phyloP scores from a whole-genome alignment of 352 stramenopile genomes.

The Phytophthora sp. region DNA sequence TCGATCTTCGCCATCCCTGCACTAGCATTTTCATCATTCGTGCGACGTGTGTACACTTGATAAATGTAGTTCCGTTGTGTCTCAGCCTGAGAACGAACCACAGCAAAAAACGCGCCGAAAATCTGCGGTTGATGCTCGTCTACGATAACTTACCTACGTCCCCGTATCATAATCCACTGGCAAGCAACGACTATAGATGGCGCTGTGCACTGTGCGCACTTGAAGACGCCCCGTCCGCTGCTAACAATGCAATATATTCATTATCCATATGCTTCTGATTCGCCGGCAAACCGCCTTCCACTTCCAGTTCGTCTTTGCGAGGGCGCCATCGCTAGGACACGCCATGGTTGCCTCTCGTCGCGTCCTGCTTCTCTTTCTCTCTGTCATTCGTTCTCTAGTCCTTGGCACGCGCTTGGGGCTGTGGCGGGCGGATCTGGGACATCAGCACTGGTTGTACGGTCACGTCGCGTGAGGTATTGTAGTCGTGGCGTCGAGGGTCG shows the following conservation, averaged over 20 bases:
- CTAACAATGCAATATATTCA: conserved; percentile 24
- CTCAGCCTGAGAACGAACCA: conserved; percentile 20
- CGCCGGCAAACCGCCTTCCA: background rate
- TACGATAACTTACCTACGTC: conserved; percentile 14
- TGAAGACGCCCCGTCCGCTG: background rate
- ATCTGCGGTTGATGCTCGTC: conserved; percentile 14
- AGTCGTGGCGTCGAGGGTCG: conserved; percentile 30
- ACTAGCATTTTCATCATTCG: conserved; percentile 15
- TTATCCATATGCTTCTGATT: conserved; percentile 21
- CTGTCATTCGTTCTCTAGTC: background rate
- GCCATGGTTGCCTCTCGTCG: background rate
- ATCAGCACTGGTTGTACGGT: conserved; percentile 39
- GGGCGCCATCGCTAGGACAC: background rate
- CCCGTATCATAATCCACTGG: conserved; percentile 21
- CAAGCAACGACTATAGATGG: background rate
- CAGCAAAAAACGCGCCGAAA: conserved; percentile 16
- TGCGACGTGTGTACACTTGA: conserved; percentile 30
- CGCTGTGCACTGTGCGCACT: background rate
- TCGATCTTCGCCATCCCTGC: background rate
- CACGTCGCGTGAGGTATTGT: conserved; percentile 32
- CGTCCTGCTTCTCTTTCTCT: no score
- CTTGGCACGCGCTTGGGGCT: conserved; percentile 21
- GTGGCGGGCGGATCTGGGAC: conserved; percentile 33
- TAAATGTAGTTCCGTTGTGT: conserved; percentile 16
- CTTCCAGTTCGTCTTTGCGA: conserved; percentile 14